phyloP scores from a whole-genome alignment of 2,329 filamentous ascomycete genomes.

The Fusarium sp. region DNA sequence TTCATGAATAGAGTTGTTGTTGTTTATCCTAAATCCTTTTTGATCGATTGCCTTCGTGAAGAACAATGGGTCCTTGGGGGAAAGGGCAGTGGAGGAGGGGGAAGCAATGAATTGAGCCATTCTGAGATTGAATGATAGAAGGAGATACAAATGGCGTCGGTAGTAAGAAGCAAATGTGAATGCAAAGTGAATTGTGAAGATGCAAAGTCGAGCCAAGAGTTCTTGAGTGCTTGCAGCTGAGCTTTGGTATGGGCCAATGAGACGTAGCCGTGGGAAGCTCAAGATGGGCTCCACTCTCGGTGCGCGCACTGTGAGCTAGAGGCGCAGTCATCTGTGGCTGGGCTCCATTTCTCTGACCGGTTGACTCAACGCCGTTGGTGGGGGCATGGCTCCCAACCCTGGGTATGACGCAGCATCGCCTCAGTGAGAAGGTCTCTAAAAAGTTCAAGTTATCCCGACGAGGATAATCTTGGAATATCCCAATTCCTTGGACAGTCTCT shows the following conservation, averaged over 20 bases:
- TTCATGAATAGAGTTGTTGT: neutral
- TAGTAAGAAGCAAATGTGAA: neutral
- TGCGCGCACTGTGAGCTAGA: neutral
- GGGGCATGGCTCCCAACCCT: neutral
- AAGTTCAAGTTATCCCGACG: slow-evolving; percentile 22
- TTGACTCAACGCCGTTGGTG: slow-evolving; percentile 36
- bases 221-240: neutral
- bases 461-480: neutral
- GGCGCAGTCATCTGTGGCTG: slow-evolving; percentile 8
- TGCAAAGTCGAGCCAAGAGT: neutral
- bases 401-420: slow-evolving; percentile 26
- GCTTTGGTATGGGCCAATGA: neutral
- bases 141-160: neutral
- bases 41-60: neutral
- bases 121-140: neutral
- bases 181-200: neutral
- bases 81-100: neutral
- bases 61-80: neutral
- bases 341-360: slow-evolving; percentile 21
- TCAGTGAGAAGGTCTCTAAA: slow-evolving; percentile 7
- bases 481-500: neutral
- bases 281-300: neutral
- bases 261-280: neutral
- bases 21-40: neutral
- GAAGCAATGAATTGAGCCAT: neutral